These are phyloP conservation scores for Monosporozyma siamensis DNA, from an alignment of 805 yeast species.

Conservation along the genomic window DNA sequence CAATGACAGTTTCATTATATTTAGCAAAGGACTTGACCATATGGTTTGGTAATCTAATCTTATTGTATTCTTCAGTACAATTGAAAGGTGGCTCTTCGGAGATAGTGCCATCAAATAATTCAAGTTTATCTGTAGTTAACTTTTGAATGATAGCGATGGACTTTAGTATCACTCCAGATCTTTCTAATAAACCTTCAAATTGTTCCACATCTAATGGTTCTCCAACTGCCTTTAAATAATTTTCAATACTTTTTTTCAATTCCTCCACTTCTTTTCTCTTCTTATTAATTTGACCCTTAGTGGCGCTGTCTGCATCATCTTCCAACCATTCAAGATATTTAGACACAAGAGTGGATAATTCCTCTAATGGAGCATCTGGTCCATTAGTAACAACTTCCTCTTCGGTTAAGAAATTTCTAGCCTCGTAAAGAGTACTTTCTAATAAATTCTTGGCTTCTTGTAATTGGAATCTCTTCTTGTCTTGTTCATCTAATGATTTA, in stretches of 20 bases:
- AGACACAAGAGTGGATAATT: slow-evolving; percentile 32
- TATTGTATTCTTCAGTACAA: slow-evolving; percentile 42
- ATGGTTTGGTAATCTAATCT: slow-evolving; percentile 30
- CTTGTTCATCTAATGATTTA: slow-evolving; percentile 45
- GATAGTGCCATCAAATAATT: slow-evolving; percentile 35
- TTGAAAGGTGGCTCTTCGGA: slow-evolving; percentile 36
- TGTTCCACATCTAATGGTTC: slow-evolving; percentile 41
- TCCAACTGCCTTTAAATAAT: slow-evolving; percentile 34
- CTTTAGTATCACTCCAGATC: slow-evolving; percentile 35
- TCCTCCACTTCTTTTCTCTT: slow-evolving; percentile 14
- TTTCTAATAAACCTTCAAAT: slow-evolving; percentile 36
- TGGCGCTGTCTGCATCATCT: slow-evolving; percentile 49
- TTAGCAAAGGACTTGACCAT: slow-evolving; percentile 8
- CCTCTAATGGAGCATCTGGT: slow-evolving; percentile 33
- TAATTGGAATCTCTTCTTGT: slow-evolving; percentile 36
- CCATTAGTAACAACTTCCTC: slow-evolving; percentile 37
- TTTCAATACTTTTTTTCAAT: slow-evolving; percentile 29
- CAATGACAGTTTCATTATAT: slow-evolving; percentile 9
- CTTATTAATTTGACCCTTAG: slow-evolving; percentile 9
- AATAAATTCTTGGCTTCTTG: slow-evolving; percentile 58
- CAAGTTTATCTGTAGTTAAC: slow-evolving; percentile 38
- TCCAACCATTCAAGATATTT: slow-evolving; percentile 72
- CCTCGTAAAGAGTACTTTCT: slow-evolving; percentile 63
- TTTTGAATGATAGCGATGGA: slow-evolving; percentile 37
- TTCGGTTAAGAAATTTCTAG: slow-evolving; percentile 52